These are phyloP conservation scores for Lactuca saligna DNA, from an alignment of 129 eudicot species.

Conservation along the genomic window DNA sequence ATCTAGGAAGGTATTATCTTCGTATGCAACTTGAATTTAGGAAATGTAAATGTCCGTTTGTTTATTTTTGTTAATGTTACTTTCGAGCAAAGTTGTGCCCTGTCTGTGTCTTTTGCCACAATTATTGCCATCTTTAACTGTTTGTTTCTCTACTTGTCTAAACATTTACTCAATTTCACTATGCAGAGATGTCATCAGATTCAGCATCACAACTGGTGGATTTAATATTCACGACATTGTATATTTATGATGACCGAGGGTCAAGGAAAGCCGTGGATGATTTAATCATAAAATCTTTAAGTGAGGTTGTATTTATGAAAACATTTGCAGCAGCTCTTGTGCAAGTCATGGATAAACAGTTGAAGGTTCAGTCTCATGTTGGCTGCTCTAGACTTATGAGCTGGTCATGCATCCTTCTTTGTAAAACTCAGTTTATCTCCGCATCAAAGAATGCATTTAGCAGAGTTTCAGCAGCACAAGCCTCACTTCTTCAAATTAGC, in stretches of 20 bases:
- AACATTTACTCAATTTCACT: conserved; percentile 28
- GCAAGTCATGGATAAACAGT: conserved; percentile 85
- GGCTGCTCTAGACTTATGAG: conserved; percentile 82
- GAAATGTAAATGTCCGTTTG: neutral
- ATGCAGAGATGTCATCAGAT: conserved; percentile 77
- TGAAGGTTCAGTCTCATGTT: conserved; percentile 60
- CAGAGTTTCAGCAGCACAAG: conserved; percentile 83
- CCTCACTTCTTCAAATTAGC: conserved; percentile 66
- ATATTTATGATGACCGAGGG: conserved; percentile 78
- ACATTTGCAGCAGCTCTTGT: conserved; percentile 92
- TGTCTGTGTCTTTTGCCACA: neutral
- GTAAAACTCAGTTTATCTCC: conserved; percentile 63
- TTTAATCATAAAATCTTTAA: conserved; percentile 54
- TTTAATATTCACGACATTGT: conserved; percentile 65
- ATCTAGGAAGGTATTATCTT: neutral
- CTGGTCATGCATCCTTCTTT: conserved; percentile 85
- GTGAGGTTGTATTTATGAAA: conserved; percentile 65
- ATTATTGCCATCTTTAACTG: neutral
- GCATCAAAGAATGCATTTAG: conserved; percentile 77
- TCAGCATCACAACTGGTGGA: conserved; percentile 69
- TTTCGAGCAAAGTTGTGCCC: neutral
- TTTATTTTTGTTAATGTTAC: neutral
- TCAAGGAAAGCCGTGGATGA: conserved; percentile 94
- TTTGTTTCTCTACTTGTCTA: neutral
- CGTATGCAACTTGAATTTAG: neutral